Evolutionary conservation across 106 monocot genomes (phyloP).

Genomic region (Dioscorea alata): DNA sequence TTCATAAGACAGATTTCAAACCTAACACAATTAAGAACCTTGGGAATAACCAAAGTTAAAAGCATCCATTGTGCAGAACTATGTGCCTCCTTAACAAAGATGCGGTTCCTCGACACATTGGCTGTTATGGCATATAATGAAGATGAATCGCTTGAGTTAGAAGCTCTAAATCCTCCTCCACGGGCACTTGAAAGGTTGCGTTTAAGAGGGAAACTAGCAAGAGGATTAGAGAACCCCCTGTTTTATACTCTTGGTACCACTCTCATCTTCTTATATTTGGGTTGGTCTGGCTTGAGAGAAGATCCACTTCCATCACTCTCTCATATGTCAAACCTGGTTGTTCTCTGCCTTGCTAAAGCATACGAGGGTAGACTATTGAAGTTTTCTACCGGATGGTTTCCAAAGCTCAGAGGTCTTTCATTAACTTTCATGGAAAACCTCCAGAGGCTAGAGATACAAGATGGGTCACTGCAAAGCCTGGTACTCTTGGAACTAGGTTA

Average conservation of each 20-base stretch:
- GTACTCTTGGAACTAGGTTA: background rate
- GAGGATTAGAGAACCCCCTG: background rate
- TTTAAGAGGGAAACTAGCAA: background rate
- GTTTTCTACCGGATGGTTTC: slow-evolving; percentile 13
- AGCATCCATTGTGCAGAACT: slow-evolving; percentile 1
- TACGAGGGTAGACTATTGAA: slow-evolving; percentile 2
- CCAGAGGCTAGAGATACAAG: background rate
- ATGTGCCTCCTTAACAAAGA: slow-evolving; percentile 7
- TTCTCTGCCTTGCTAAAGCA: background rate
- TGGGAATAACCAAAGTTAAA: slow-evolving; percentile 11
- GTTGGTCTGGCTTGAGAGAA: slow-evolving; percentile 1
- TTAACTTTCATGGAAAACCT: slow-evolving; percentile 1
- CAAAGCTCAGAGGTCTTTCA: background rate
- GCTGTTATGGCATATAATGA: slow-evolving; percentile 7
- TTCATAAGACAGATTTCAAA: background rate
- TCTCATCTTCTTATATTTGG: background rate
- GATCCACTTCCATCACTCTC: slow-evolving; percentile 7
- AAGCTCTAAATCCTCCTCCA: background rate
- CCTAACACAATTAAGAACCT: slow-evolving; percentile 19
- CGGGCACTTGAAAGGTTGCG: background rate
- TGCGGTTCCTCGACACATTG: slow-evolving; percentile 11
- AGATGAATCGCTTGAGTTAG: background rate
- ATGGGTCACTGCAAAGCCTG: background rate
- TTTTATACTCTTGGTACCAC: background rate
- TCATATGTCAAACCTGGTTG: background rate